Evolutionary conservation across 2,329 filamentous ascomycete genomes (phyloP).

Genomic region (Diaporthe sp.): DNA sequence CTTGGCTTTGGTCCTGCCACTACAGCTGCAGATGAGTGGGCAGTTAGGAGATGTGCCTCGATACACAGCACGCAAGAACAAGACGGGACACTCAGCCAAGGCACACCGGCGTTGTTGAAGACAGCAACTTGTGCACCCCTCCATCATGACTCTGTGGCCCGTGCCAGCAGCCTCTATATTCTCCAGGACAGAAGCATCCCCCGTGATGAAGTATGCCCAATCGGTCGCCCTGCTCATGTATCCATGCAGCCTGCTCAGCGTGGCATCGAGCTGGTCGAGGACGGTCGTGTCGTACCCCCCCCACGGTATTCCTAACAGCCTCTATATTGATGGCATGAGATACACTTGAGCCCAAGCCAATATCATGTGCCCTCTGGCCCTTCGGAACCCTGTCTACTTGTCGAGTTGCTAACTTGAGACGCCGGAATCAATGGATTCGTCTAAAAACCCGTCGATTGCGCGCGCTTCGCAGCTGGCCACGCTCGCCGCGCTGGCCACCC

Average conservation of each 20-base stretch:
- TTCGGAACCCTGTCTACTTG: not conserved
- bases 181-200: not conserved
- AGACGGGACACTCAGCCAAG: not conserved
- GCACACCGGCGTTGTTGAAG: not conserved
- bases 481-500: not conserved
- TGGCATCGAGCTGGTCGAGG: not conserved
- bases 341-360: not conserved
- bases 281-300: not conserved
- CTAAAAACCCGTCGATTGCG: too few relatives aligned
- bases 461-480: not conserved
- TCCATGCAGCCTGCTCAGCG: not conserved
- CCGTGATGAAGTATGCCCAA: not conserved
- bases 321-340: too few relatives aligned
- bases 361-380: not conserved
- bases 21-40: not conserved
- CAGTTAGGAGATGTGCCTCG: not conserved
- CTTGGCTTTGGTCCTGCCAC: constrained; percentile 4
- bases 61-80: not conserved
- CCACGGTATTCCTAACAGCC: too few relatives aligned
- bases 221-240: constrained; percentile 7
- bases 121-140: not conserved
- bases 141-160: not conserved
- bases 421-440: not conserved
- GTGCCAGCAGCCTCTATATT: not conserved
- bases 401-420: not conserved